phyloP scores from a whole-genome alignment of 176 grass and related monocot genomes.

The Ampelocalamus luodianensis region DNA sequence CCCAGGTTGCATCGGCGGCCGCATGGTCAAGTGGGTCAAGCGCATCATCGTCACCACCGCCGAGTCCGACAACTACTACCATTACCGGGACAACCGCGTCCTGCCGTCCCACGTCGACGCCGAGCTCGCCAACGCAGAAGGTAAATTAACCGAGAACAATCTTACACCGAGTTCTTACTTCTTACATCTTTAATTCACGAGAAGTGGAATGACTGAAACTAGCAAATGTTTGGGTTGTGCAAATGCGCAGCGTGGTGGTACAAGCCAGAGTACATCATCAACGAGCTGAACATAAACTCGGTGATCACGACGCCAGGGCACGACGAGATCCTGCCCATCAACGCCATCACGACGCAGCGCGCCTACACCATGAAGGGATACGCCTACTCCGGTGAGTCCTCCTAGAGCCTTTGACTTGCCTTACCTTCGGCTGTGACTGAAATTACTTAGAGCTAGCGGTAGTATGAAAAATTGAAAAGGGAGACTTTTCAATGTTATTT shows the following conservation, averaged over 20 bases:
- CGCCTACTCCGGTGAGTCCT: slow-evolving; percentile 82
- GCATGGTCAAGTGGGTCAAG: slow-evolving; percentile 98
- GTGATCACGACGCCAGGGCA: slow-evolving; percentile 92
- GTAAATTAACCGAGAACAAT: slow-evolving; percentile 18
- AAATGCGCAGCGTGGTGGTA: slow-evolving; percentile 88
- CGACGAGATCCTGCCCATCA: slow-evolving; percentile 96
- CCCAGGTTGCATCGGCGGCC: slow-evolving; percentile 81
- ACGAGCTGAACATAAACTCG: slow-evolving; percentile 95
- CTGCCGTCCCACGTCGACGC: slow-evolving; percentile 84
- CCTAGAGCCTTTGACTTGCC: neutral
- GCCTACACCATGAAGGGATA: slow-evolving; percentile 88
- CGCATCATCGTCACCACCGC: slow-evolving; percentile 75
- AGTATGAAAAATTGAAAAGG: neutral
- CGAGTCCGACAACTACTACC: slow-evolving; percentile 88
- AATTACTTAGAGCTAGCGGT: neutral
- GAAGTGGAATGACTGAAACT: neutral
- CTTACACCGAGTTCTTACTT: neutral
- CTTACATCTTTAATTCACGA: neutral
- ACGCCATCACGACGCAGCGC: slow-evolving; percentile 74
- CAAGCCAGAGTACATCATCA: slow-evolving; percentile 95
- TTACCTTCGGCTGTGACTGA: neutral
- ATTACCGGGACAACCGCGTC: slow-evolving; percentile 90
- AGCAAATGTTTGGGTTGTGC: neutral
- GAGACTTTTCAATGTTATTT: neutral
- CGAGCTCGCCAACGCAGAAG: slow-evolving; percentile 95